Evolutionary conservation across 768 basidiomycete species (phyloP).

Genomic region (Galerina sulciceps): DNA sequence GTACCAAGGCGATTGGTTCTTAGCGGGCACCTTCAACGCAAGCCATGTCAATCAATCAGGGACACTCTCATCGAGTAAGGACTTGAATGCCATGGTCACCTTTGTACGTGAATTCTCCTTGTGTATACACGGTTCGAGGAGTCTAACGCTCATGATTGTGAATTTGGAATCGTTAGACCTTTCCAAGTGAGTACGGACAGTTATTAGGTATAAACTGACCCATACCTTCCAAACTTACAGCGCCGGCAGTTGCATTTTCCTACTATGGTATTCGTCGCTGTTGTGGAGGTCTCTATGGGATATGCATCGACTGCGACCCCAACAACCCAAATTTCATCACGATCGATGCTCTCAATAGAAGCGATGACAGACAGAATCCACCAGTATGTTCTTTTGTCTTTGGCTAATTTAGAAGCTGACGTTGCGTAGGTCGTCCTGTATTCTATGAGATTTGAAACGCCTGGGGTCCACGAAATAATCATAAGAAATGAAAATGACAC

Average conservation of each 20-base stretch:
- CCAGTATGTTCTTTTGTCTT: conserved; percentile 23
- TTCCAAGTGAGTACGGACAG: conserved; percentile 12
- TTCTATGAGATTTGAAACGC: conserved; percentile 18
- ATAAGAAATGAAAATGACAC: conserved; percentile 28
- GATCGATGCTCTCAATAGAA: conserved; percentile 31
- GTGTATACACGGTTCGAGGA: neutral
- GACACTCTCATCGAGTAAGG: conserved; percentile 27
- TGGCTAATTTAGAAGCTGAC: neutral
- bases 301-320: conserved; percentile 38
- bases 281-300: conserved; percentile 30
- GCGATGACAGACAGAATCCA: conserved; percentile 29
- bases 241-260: conserved; percentile 30
- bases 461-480: conserved; percentile 31
- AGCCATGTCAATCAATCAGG: conserved; percentile 28
- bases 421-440: conserved; percentile 26
- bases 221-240: conserved; percentile 7
- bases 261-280: conserved; percentile 34
- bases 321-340: conserved; percentile 23
- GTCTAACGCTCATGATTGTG: neutral
- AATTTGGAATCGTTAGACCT: conserved; percentile 2
- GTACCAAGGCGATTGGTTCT: conserved; percentile 28
- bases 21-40: conserved; percentile 29
- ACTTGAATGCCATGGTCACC: conserved; percentile 29
- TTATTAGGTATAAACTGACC: neutral
- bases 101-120: conserved; percentile 24